These are phyloP conservation scores for Mycena floridula DNA, from an alignment of 768 basidiomycete genomes.

Conservation along the genomic window DNA sequence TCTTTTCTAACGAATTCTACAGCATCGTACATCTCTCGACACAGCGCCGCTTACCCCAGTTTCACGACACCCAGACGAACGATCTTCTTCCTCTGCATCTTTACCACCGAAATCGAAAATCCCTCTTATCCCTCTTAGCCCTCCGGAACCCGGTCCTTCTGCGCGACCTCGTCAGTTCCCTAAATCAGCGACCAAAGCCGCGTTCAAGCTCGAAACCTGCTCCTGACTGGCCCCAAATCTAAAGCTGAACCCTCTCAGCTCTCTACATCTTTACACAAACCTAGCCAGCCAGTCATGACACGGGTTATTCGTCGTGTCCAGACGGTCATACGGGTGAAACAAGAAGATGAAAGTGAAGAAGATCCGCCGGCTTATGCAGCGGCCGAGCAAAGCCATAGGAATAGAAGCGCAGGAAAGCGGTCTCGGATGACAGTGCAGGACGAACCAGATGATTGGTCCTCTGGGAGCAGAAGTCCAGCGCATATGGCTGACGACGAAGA, in stretches of 20 bases:
- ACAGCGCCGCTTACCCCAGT: conserved; percentile 2
- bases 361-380: conserved; percentile 7
- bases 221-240: too few relatives aligned
- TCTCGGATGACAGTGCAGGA: conserved; percentile 1
- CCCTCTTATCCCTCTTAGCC: neutral
- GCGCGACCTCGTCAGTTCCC: too few relatives aligned
- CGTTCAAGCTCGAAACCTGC: too few relatives aligned
- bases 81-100: neutral
- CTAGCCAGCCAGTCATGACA: conserved; percentile 14
- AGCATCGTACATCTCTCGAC: conserved; percentile 6
- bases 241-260: too few relatives aligned
- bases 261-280: conserved; percentile 8
- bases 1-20: conserved; percentile 5
- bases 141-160: conserved; percentile 2
- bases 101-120: neutral
- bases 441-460: conserved; percentile 5
- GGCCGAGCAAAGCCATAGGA: neutral
- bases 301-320: conserved; percentile 58
- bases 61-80: conserved; percentile 1
- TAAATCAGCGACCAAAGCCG: too few relatives aligned
- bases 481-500: conserved; percentile 17
- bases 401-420: conserved; percentile 6
- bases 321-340: conserved; percentile 60
- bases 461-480: conserved; percentile 7
- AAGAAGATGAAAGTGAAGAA: conserved; percentile 50